Evolutionary conservation across 2,329 filamentous ascomycete species (phyloP), one percentile per base, ranked within the genome.

Genomic region (Ambrosiella cleistominuta): DNA sequence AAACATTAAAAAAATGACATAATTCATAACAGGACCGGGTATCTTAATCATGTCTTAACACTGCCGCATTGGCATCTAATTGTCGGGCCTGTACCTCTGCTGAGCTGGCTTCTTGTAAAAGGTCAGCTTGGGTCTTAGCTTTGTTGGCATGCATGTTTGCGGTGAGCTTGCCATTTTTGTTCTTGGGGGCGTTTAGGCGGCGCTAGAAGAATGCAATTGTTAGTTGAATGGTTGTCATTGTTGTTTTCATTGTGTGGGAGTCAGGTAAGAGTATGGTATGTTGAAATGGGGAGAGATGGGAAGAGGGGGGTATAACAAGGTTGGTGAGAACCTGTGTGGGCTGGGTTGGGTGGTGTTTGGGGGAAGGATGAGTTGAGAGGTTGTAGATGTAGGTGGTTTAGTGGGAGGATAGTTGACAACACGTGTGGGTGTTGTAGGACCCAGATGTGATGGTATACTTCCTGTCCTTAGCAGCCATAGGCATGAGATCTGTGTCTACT

Each of bases 121-220:
- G 82, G 61, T 84, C 80, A 37, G 72, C 75, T 57, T 81, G 77
- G 7, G 85, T 88, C 71, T 87, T 81, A 64, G 80, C 82, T 71
- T 85, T 86, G 70, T 95, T 86, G 40, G 82, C 82, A 57, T 83
- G 78, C 12, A 95, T 74, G 66, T 89, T 82, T 38, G 75, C 71
- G 39, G 78, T 78, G 11, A 94, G 74, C 66, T 88, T 90, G 13
- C 86, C 82, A 17, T 39, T n/a, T 64, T 81, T 80, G 52, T 71
- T 71, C 69, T 73, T 81, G 60, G 69, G 71, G 52, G 75, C 67
- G 39, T 82, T 79, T 17, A 81, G 82, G 63, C 87, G 79, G 66
- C 83, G 82, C 85, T 89, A 64, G 60, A 42, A 54, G 45, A 42
- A 27, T 35, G 13, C 9, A 38, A 11, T 27, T 15, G 57, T 17